Evolutionary conservation across 164 flowering plant genomes (phyloP).

Genomic region (Piper longum): DNA sequence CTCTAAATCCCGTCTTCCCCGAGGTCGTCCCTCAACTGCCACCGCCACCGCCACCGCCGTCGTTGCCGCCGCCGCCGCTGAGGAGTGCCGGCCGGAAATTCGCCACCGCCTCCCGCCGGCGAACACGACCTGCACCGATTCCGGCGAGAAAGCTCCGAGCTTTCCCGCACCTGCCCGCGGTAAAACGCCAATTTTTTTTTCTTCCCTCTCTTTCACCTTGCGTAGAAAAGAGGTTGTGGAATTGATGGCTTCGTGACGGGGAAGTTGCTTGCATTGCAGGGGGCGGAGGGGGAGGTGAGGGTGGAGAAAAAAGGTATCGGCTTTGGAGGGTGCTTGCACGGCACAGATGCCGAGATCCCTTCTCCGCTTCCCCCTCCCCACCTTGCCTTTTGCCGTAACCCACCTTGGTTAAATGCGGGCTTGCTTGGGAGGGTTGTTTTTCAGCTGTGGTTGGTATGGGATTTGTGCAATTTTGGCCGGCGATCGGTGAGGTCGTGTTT

Average conservation of each 20-base stretch:
- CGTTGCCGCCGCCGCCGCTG: not conserved
- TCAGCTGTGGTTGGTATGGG: not conserved
- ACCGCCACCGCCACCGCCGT: not conserved
- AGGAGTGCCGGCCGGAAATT: slow-evolving; percentile 4
- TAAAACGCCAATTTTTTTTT: not conserved
- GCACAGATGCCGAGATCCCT: slow-evolving; percentile 66
- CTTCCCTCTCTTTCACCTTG: not conserved
- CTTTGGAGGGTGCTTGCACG: slow-evolving; percentile 65
- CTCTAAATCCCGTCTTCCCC: not conserved
- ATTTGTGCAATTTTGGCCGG: not conserved
- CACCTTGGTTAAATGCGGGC: slow-evolving; percentile 26
- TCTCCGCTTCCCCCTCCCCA: slow-evolving; percentile 5
- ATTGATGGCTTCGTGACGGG: slow-evolving; percentile 3
- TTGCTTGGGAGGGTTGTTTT: too few relatives aligned
- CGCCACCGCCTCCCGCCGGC: not conserved
- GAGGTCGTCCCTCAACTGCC: not conserved
- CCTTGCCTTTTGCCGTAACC: slow-evolving; percentile 72
- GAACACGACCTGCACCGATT: not conserved
- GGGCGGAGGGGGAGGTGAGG: not conserved
- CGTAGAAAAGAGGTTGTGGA: not conserved
- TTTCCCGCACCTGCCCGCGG: not conserved
- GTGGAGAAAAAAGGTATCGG: slow-evolving; percentile 21
- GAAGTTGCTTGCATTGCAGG: slow-evolving; percentile 60
- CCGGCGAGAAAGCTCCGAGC: not conserved
- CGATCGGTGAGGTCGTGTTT: not conserved